Base-by-base conservation (phyloP, 108 stramenopile genomes). In the Cyclostephanos invisitatus region DNA sequence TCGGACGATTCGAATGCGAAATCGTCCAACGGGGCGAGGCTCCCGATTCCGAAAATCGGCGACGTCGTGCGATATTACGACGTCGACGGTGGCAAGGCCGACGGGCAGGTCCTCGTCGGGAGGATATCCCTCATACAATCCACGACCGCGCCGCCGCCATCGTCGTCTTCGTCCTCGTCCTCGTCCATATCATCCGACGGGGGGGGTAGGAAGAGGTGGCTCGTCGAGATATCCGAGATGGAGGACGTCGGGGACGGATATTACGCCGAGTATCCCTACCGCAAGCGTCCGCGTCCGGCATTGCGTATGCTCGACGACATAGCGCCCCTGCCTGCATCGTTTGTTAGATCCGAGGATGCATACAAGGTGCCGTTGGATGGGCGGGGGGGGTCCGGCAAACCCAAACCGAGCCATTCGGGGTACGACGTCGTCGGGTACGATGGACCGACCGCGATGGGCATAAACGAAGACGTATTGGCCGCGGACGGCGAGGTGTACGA, bases 161-260 rank as follows among this genome's bases (percentile, higher is more conserved):
- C 62, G 21, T 25, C 44, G 17, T 22, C 44, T 12, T 22, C 73
- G 36, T 58, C 67, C 36, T 25, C 36, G 37, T 38, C 73, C 44
- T 54, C 50, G 51, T 68, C 67, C 53, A 21, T 20, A 17, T 22
- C 73, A 48, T 47, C 59, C 46, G 68, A 80, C 35, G 73, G 37
- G 29, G 47, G 67, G 20, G 77, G 63, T 36, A 51, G 60, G 4
- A 81, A 65, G 17, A 64, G 63, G 18, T 94, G 83, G 84, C 58
- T 83, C 28, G 82, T 83, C 25, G 93, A 94, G 69, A 65, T 94
- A 35, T 83, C 79, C n/a, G 83, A 86, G 62, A 68, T 94, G 62
- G 89, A 90, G 66, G 82, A 94, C 76, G 78, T 91, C 15, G 91
- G 91, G 11, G 88, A 90, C 58, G 93, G 93, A 12, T 94, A 90